Percentiles rank a stretch among this genome's conserved stretches.
Conservation (phyloP, 768 basidiomycete species). For the Terana coerulea region DNA sequence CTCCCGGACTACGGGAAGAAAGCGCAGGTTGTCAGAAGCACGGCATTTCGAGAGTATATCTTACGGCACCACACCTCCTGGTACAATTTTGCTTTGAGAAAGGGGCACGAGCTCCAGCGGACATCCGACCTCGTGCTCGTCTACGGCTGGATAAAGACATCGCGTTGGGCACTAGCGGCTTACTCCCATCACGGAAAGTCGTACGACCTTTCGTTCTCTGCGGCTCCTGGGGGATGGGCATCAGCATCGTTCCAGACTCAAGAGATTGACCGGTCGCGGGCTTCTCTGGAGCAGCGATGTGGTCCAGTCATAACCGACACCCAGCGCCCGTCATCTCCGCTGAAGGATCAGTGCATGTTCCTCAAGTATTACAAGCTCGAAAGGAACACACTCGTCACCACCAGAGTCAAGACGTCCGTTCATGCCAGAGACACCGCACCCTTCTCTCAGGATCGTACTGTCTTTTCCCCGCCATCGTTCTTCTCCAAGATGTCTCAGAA, state of each 20-base stretch:
- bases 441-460: background rate
- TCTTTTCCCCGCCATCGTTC: background rate
- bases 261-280: background rate
- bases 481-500: background rate
- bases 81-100: conserved; percentile 1
- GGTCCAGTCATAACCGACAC: background rate
- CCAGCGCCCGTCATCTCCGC: background rate
- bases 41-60: background rate
- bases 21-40: background rate
- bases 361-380: conserved; percentile 15
- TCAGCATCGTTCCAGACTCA: background rate
- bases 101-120: background rate
- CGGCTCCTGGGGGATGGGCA: background rate
- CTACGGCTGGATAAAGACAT: background rate
- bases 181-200: background rate
- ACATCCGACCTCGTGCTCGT: background rate
- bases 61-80: background rate
- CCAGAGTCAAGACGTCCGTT: too few relatives aligned
- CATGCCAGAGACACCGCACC: too few relatives aligned
- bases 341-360: conserved; percentile 16
- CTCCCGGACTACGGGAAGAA: background rate
- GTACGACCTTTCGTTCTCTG: background rate
- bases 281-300: background rate
- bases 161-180: background rate
- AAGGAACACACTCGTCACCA: background rate